These are phyloP conservation scores for Purshia tridentata DNA, from an alignment of 306 rosid genomes.

Conservation along the genomic window DNA sequence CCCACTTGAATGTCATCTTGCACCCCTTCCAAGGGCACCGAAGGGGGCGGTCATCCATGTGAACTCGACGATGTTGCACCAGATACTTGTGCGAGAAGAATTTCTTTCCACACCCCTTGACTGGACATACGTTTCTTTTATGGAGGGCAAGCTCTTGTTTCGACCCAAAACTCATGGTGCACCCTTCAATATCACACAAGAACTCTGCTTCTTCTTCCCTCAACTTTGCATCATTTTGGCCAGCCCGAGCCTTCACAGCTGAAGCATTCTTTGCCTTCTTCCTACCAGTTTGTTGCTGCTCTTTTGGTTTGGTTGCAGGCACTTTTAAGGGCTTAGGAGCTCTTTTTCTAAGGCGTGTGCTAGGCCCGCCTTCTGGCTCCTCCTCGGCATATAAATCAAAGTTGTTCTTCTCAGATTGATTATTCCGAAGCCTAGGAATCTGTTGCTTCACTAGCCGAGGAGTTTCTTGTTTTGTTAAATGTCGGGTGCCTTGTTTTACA, in stretches of 20 bases:
- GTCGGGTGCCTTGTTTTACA: conserved; percentile 44
- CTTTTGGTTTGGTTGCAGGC: conserved; percentile 49
- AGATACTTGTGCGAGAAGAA: conserved; percentile 97
- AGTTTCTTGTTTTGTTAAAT: conserved; percentile 38
- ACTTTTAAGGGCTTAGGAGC: conserved; percentile 44
- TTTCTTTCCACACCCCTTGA: conserved; percentile 98
- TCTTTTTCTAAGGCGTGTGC: conserved; percentile 89
- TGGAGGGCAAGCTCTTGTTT: conserved; percentile 76
- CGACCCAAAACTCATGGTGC: conserved; percentile 76
- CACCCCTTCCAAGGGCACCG: conserved; percentile 99
- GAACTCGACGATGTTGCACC: conserved; percentile 96
- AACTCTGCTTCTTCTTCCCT: conserved; percentile 61
- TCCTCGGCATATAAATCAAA: conserved; percentile 48
- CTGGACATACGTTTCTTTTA: conserved; percentile 84
- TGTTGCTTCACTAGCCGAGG: conserved; percentile 45
- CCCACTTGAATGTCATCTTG: conserved; percentile 99
- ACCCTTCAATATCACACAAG: conserved; percentile 86
- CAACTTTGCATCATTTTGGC: conserved; percentile 37
- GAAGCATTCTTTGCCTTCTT: conserved; percentile 60
- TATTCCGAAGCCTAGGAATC: conserved; percentile 40
- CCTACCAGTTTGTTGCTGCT: conserved; percentile 49
- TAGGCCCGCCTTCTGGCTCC: conserved; percentile 78
- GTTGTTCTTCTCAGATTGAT: conserved; percentile 35
- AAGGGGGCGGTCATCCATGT: conserved; percentile 89
- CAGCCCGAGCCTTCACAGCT: conserved; percentile 45